A percentile compares a stretch with the other conserved stretches of the same genome.
These are phyloP conservation scores for Dioszegia crocea DNA, from an alignment of 768 basidiomycete species.

Conservation along the genomic window DNA sequence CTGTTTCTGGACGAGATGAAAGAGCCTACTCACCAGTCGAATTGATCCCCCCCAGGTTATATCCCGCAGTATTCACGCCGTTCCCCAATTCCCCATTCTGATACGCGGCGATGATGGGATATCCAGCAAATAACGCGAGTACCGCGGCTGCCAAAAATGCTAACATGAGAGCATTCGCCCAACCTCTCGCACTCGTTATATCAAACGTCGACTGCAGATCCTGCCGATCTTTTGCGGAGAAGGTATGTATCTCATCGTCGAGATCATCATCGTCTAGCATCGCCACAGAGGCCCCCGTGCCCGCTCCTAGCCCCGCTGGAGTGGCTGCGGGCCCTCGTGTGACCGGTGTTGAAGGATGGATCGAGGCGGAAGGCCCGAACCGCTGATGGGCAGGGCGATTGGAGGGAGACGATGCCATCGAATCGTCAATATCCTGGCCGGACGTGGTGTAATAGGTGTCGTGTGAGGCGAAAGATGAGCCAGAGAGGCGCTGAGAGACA, in stretches of 20 bases:
- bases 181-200: conserved; percentile 65
- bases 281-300: not conserved
- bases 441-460: too few relatives aligned
- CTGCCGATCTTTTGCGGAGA: conserved; percentile 47
- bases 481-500: too few relatives aligned
- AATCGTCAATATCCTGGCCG: too few relatives aligned
- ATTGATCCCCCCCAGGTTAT: conserved; percentile 74
- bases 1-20: conserved; percentile 56
- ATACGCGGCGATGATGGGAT: conserved; percentile 38
- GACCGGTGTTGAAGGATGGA: too few relatives aligned
- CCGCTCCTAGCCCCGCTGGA: not conserved
- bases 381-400: too few relatives aligned
- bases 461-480: too few relatives aligned
- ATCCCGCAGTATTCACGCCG: conserved; percentile 47
- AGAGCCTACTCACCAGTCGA: conserved; percentile 36
- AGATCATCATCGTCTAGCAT: conserved; percentile 40
- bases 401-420: too few relatives aligned
- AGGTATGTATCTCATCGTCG: conserved; percentile 47
- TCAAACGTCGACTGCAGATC: conserved; percentile 58
- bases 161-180: conserved; percentile 69
- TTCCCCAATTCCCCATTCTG: conserved; percentile 14
- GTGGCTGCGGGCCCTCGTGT: too few relatives aligned
- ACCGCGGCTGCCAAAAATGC: conserved; percentile 54
- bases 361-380: too few relatives aligned
- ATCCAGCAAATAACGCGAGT: conserved; percentile 45